A percentile compares a stretch with the other conserved stretches of the same genome.
phyloP scores from a whole-genome alignment of 208 protist genomes.

The Trypanosoma avium region DNA sequence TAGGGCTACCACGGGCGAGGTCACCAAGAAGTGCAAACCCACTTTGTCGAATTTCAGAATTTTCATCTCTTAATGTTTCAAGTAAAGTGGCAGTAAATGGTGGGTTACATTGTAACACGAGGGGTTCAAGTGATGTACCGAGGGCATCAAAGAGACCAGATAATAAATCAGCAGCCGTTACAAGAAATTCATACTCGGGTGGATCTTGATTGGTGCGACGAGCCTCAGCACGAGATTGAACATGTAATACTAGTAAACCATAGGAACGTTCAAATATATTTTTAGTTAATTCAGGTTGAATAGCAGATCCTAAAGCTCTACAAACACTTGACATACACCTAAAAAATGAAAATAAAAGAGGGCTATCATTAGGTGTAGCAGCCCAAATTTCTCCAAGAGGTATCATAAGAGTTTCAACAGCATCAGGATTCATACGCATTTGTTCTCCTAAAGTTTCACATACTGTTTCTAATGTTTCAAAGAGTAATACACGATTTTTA shows the following conservation, averaged over 20 bases:
- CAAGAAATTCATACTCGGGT: slow-evolving; percentile 73
- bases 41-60: slow-evolving; percentile 51
- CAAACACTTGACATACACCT: slow-evolving; percentile 78
- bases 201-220: slow-evolving; percentile 35
- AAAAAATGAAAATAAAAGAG: slow-evolving; percentile 79
- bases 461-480: slow-evolving; percentile 68
- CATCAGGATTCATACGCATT: slow-evolving; percentile 40
- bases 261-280: slow-evolving; percentile 77
- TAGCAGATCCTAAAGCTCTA: slow-evolving; percentile 49
- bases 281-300: slow-evolving; percentile 62
- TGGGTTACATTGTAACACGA: slow-evolving; percentile 49
- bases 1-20: slow-evolving; percentile 47
- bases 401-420: slow-evolving; percentile 44
- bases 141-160: slow-evolving; percentile 80
- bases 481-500: slow-evolving; percentile 84
- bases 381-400: slow-evolving; percentile 70
- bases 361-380: slow-evolving; percentile 60
- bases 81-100: slow-evolving; percentile 58
- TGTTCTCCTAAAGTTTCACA: slow-evolving; percentile 50
- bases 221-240: slow-evolving; percentile 47
- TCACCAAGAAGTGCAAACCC: slow-evolving; percentile 82
- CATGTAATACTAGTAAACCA: slow-evolving; percentile 48
- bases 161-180: slow-evolving; percentile 72
- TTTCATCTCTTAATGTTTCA: slow-evolving; percentile 48
- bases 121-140: slow-evolving; percentile 60